phyloP scores from a whole-genome alignment of 768 basidiomycete species.

The Cyclocybe cylindracea region DNA sequence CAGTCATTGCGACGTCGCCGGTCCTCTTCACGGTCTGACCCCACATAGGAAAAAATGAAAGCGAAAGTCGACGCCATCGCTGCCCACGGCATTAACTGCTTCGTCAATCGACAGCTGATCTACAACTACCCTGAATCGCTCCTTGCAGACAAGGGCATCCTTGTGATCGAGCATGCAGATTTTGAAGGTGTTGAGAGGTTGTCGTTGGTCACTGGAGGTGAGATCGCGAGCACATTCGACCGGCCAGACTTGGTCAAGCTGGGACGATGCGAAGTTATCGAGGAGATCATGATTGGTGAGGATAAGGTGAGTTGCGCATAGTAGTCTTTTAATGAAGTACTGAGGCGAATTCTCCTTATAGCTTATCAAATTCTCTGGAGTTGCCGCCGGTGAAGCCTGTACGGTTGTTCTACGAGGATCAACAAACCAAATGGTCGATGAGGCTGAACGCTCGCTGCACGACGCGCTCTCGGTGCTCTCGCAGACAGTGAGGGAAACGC shows the following conservation, averaged over 20 bases:
- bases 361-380: conserved; percentile 99
- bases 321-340: no score
- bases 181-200: conserved; percentile 98
- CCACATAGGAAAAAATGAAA: conserved; percentile 96
- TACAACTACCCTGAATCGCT: conserved; percentile 99
- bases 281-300: conserved; percentile 99
- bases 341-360: conserved; percentile 28
- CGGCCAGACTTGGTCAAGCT: conserved; percentile 90
- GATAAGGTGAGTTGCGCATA: conserved; percentile 70
- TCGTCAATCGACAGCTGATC: conserved; percentile 97
- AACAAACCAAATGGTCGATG: conserved; percentile 98
- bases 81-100: conserved; percentile 92
- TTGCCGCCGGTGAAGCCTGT: conserved; percentile 96
- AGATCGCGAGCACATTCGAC: conserved; percentile 96
- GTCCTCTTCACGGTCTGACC: not conserved
- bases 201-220: conserved; percentile 95
- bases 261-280: conserved; percentile 91
- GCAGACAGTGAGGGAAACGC: conserved; percentile 96
- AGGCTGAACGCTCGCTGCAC: conserved; percentile 96
- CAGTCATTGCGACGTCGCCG: conserved; percentile 19
- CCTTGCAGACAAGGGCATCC: conserved; percentile 91
- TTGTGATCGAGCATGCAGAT: conserved; percentile 98
- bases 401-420: conserved; percentile 97
- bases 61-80: conserved; percentile 95
- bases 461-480: conserved; percentile 97